Conservation (phyloP, 1,139 yeast species). For the Blastobotrys serpentis region DNA sequence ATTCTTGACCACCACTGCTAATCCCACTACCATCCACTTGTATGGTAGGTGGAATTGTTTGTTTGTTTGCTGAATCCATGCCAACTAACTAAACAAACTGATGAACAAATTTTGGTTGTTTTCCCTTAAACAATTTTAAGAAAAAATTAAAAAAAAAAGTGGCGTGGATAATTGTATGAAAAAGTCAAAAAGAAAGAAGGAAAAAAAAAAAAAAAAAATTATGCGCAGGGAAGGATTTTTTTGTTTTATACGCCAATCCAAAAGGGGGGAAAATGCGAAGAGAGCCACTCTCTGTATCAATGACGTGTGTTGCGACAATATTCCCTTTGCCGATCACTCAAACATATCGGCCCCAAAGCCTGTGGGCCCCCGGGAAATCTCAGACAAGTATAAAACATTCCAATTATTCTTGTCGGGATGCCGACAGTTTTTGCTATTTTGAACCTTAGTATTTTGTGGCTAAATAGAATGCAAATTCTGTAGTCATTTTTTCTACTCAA, state of each 20-base stretch:
- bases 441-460: no score
- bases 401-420: no score
- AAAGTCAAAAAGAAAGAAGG: neutral
- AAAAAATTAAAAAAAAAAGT: neutral
- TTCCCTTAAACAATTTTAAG: no score
- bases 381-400: neutral
- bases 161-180: constrained; percentile 1
- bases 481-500: no score
- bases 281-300: no score
- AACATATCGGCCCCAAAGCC: neutral
- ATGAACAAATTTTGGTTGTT: no score
- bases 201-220: constrained; percentile 7
- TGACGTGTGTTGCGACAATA: neutral
- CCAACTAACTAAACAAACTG: neutral
- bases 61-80: neutral
- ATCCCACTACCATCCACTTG: neutral
- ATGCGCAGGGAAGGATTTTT: neutral
- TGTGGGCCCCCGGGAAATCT: neutral
- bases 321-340: constrained; percentile 9
- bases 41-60: neutral
- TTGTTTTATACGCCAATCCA: neutral
- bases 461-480: no score
- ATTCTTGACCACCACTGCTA: constrained; percentile 7
- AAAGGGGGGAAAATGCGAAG: neutral
- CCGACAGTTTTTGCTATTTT: no score